phyloP scores from a whole-genome alignment of 2,329 filamentous ascomycete species.

The Fusarium napiforme region DNA sequence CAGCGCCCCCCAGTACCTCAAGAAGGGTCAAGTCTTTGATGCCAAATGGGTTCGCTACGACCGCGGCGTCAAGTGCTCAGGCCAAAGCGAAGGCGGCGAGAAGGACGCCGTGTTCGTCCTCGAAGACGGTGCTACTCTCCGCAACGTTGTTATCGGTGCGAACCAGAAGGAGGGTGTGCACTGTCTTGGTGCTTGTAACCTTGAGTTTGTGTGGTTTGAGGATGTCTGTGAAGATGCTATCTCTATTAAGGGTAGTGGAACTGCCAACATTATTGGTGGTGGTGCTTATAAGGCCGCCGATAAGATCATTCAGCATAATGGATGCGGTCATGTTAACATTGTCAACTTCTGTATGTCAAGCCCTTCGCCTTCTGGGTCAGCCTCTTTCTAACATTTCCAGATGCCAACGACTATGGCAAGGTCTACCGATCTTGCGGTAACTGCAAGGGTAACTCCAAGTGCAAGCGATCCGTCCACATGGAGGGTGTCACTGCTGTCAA shows the following conservation, averaged over 20 bases:
- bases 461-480: constrained; percentile 57
- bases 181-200: constrained; percentile 56
- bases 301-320: constrained; percentile 61
- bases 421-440: constrained; percentile 45
- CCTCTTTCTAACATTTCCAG: rapidly evolving
- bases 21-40: constrained; percentile 45
- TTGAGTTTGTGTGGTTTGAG: constrained; percentile 62
- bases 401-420: constrained; percentile 60
- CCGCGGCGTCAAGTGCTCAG: constrained; percentile 55
- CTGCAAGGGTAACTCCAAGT: constrained; percentile 43
- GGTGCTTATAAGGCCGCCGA: constrained; percentile 58
- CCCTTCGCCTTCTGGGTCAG: rapidly evolving
- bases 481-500: constrained; percentile 53
- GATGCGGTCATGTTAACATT: constrained; percentile 56
- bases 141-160: constrained; percentile 58
- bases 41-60: constrained; percentile 52
- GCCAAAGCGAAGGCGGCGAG: constrained; percentile 54
- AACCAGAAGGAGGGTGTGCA: constrained; percentile 59
- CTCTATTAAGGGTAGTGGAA: constrained; percentile 41
- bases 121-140: constrained; percentile 54
- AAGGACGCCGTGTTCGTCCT: constrained; percentile 56
- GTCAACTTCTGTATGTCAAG: constrained; percentile 43
- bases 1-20: constrained; percentile 46
- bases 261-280: constrained; percentile 55
- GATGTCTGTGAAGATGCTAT: constrained; percentile 55